A percentile compares a stretch with the other conserved stretches of the same genome.
phyloP scores from a whole-genome alignment of 306 rosid species.

The Datisca glomerata region DNA sequence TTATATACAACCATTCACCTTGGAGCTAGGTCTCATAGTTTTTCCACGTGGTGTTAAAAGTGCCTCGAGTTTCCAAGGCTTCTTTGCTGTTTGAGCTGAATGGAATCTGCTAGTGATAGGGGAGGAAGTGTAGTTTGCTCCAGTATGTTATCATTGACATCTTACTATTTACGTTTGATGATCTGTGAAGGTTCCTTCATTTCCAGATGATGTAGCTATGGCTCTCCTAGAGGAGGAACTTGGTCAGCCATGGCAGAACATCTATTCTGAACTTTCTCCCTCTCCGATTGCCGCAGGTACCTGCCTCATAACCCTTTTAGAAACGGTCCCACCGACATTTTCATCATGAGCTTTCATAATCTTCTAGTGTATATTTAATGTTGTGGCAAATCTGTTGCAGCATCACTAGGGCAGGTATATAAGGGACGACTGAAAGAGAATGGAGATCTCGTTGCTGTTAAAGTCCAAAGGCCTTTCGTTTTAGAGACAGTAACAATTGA shows the following conservation, averaged over 20 bases:
- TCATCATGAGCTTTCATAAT: no score
- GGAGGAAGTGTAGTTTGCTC: no score
- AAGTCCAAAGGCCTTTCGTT: slow-evolving; percentile 97
- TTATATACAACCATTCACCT: no score
- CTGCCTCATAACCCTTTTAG: no score
- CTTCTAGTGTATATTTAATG: slow-evolving; percentile 14
- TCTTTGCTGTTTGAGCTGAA: no score
- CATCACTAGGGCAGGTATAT: slow-evolving; percentile 96
- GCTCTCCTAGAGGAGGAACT: slow-evolving; percentile 93
- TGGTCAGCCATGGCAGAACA: slow-evolving; percentile 89
- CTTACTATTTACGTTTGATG: slow-evolving; percentile 21
- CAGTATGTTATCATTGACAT: no score
- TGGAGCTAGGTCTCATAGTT: no score
- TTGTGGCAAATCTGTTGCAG: slow-evolving; percentile 43
- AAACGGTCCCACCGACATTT: no score
- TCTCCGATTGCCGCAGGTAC: slow-evolving; percentile 99
- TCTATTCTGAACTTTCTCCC: slow-evolving; percentile 82
- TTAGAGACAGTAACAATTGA: slow-evolving; percentile 94
- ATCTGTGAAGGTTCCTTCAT: slow-evolving; percentile 83
- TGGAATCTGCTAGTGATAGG: no score
- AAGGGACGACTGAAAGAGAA: slow-evolving; percentile 90
- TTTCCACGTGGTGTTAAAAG: no score
- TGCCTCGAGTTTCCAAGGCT: no score
- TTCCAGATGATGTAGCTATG: slow-evolving; percentile 97
- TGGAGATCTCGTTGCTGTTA: slow-evolving; percentile 94